Base-by-base conservation (phyloP, 257 asterid species). In the Solanum etuberosum region DNA sequence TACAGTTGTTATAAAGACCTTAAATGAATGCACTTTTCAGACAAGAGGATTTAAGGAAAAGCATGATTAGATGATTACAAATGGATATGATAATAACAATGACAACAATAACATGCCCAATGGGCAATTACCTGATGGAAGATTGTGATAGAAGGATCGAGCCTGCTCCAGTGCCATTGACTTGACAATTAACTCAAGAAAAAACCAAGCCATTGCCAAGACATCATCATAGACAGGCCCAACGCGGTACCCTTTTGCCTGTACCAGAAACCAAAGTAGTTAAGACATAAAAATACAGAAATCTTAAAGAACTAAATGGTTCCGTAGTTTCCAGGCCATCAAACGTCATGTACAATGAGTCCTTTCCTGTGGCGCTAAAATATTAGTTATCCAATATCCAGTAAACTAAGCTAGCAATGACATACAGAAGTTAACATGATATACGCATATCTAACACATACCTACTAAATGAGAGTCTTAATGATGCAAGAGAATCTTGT, bases 211-310 rank as follows among this genome's bases (percentile, higher is more conserved):
- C 99, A 97, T 97, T 87, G 99, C 98, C 95, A 97, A 90, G 78
- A 97, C 99, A 91, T 97, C 99, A 94, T 97, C 99, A 23, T 97
- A 97, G 87, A 97, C 99, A 29, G 99, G 99, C 86, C 99, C 99
- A 70, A 97, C 99, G 83, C 99, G 99, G 87, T 97, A 97, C 84
- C 99, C 99, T 92, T 97, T 97, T 63, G 99, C 99, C 99, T 97
- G 86, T 83, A 87, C 71, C 86, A 89, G 51, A 88, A 89, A 86
- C 31, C 51, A 34, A 37, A 76, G 88, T 51, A 51, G 86, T 67
- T 27, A 37, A 88, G 10, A 72, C 67, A 48, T 80, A 27, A 16
- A 20, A 80, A 76, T 76, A 37, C 83, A 48, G 67, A 46, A 46
- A 27, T 46, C 13, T 23, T 4, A 16, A 48, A 48, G 2, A 80